Evolutionary conservation across 2,329 filamentous ascomycete species (phyloP).

Genomic region (Colletotrichum incanum): DNA sequence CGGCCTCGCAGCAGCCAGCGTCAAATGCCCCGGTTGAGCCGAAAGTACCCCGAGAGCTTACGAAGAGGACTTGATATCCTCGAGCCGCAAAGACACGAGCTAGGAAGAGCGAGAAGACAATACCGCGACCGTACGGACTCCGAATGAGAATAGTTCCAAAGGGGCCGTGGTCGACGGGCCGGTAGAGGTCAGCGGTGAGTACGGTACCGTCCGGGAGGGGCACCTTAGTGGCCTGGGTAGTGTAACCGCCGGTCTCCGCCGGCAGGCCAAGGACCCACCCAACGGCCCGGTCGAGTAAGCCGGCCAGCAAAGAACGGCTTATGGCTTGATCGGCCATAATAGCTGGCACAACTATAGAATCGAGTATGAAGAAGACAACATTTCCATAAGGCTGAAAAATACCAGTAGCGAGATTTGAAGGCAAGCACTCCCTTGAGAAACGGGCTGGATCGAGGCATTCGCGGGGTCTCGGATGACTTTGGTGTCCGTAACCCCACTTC

Average conservation of each 20-base stretch:
- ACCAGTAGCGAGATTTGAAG: no score
- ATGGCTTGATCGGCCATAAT: background rate
- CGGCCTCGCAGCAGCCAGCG: no score
- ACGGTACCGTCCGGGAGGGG: constrained; percentile 43
- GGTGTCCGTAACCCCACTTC: background rate
- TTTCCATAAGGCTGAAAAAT: background rate
- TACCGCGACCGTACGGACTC: no score
- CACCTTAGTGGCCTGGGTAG: constrained; percentile 28
- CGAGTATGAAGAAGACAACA: background rate
- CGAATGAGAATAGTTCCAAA: no score
- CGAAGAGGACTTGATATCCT: constrained; percentile 46
- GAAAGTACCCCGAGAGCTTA: constrained; percentile 42
- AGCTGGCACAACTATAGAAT: background rate
- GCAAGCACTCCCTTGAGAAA: background rate
- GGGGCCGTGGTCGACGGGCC: no score
- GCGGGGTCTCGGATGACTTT: background rate
- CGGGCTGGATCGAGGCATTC: background rate
- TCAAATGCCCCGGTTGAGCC: constrained; percentile 40
- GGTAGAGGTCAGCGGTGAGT: constrained; percentile 34
- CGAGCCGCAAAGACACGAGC: constrained; percentile 43
- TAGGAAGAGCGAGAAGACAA: no score
- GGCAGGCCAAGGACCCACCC: constrained; percentile 30
- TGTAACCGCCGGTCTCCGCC: constrained; percentile 39
- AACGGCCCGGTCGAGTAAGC: constrained; percentile 3
- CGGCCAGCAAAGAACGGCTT: background rate